Evolutionary conservation across 345 rosid species (phyloP), one percentile per base, ranked within the genome.

Genomic region (Gossypium arboreum): DNA sequence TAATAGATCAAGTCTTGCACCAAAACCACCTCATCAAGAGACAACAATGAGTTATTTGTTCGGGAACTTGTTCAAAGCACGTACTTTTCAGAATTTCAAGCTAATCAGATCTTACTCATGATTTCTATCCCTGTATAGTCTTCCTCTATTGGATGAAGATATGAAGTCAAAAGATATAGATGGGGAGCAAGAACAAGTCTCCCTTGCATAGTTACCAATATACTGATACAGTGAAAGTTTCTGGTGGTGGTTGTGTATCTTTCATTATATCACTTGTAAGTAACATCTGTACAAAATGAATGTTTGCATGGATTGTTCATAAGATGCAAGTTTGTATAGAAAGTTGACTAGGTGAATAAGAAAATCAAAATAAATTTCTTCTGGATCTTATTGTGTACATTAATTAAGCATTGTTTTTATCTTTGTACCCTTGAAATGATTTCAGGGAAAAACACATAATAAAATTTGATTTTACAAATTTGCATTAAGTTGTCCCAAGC

Each of bases 1-100:
- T 6, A 82, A 78, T 6, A 82, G 74, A 56, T 45, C 78, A 43
- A 59, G n/a, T 43, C 66, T 81, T 24, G 55, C 78, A 57, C 71
- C 81, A 10, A 80, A 85, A 66, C 80, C 86, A 13, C 83, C 83
- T 13, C 80, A 76, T 2, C 80, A 75, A 57, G 79, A 81, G 79
- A 80, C 83, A 11, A 75, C 82, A 3, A 77, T 77, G 12, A 80
- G 85, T 50, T 83, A 75, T 79, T 83, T 89, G 68, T 78, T 89
- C 9, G 86, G 90, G 54, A 81, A 76, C 81, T 71, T 89, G 39
- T 86, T 88, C 61, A 87, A 79, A 79, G 73, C 81, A 25, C 81
- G 85, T 75, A 71, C 77, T 74, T 86, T 84, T 58, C 86, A 86
- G 74, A 84, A 68, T 72, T 84, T 88, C 76, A 85, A 85, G 73